Percentiles rank a stretch among this genome's conserved stretches.
phyloP scores from a whole-genome alignment of 805 yeast species.

The Metschnikowia arizonensis region DNA sequence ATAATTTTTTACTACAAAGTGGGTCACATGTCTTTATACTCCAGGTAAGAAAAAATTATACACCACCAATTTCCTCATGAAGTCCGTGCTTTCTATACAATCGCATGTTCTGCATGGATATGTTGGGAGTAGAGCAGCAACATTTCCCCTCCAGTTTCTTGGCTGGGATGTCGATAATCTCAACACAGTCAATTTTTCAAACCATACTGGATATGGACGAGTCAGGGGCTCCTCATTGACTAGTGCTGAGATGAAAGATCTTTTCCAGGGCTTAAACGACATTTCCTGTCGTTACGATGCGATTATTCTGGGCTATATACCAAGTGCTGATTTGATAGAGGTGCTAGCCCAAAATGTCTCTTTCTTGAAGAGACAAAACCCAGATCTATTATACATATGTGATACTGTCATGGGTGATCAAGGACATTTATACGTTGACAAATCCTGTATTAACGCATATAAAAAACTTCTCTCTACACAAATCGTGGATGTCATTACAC shows the following conservation, averaged over 20 bases:
- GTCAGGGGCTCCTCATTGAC: slow-evolving; percentile 14
- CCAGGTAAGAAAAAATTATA: not conserved
- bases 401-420: slow-evolving; percentile 23
- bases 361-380: slow-evolving; percentile 8
- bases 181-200: slow-evolving; percentile 84
- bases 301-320: slow-evolving; percentile 19
- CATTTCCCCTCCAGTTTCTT: slow-evolving; percentile 78
- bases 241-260: slow-evolving; percentile 10
- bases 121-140: slow-evolving; percentile 89
- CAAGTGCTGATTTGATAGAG: slow-evolving; percentile 15
- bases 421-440: slow-evolving; percentile 19
- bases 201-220: slow-evolving; percentile 85
- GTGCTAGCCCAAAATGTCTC: slow-evolving; percentile 10
- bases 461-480: slow-evolving; percentile 7
- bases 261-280: slow-evolving; percentile 14
- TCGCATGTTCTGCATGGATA: slow-evolving; percentile 95
- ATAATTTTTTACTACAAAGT: not conserved
- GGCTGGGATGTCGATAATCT: slow-evolving; percentile 94
- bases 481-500: slow-evolving; percentile 17
- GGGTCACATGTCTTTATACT: slow-evolving; percentile 5
- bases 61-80: slow-evolving; percentile 11
- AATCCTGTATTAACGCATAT: slow-evolving; percentile 16
- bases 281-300: slow-evolving; percentile 18
- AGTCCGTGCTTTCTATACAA: slow-evolving; percentile 48
- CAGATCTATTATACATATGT: slow-evolving; percentile 19